Base-by-base conservation (phyloP, 2,329 filamentous ascomycete genomes). In the Exophiala oligosperma region DNA sequence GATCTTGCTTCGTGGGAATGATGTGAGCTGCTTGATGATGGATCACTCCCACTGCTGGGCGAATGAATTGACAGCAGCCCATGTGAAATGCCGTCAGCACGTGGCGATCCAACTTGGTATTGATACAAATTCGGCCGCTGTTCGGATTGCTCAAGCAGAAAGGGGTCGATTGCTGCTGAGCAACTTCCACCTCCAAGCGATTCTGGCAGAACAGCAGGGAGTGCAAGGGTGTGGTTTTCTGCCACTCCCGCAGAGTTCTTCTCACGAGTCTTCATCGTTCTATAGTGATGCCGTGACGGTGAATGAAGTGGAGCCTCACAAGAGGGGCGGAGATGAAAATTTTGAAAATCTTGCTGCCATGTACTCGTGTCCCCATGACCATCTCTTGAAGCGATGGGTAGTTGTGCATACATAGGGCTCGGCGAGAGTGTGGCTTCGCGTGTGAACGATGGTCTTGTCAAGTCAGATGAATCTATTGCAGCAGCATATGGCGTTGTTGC, bases 271-370 rank as follows among this genome's bases (percentile, higher is more conserved):
- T 37, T 40, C 14, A 23, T 77, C 72, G 49, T 3, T 74, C 69
- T 52, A 73, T 76, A 56, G 74, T 74, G 43, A 78, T 77, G 56
- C 73, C 72, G 48, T 14, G 77, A 77, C 43, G 78, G 75, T 23
- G 79, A 79, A 12, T 77, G 67, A 57, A 77, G 73, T 9, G 75
- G 66, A 41, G 69, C 67, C 55, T 76, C 72, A 55, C 77, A 71
- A 14, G 78, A 72, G 62, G 75, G 70, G 49, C 79, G 76, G 44
- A 83, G 70, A 60, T 75, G 75, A 67, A 83, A 82, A 60, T 79
- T 79, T 57, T 83, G 77, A 46, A 84, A 74, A 58, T 81, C 79
- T 63, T 81, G 77, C 40, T 77, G 74, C 82, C 83, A 85, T 48
- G 72, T 60, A 52, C 49, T 56, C 66, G 50, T 77, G 69, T 69